These are phyloP conservation scores for Clathrospora elynae DNA, from an alignment of 2,329 filamentous ascomycete genomes.

Conservation along the genomic window DNA sequence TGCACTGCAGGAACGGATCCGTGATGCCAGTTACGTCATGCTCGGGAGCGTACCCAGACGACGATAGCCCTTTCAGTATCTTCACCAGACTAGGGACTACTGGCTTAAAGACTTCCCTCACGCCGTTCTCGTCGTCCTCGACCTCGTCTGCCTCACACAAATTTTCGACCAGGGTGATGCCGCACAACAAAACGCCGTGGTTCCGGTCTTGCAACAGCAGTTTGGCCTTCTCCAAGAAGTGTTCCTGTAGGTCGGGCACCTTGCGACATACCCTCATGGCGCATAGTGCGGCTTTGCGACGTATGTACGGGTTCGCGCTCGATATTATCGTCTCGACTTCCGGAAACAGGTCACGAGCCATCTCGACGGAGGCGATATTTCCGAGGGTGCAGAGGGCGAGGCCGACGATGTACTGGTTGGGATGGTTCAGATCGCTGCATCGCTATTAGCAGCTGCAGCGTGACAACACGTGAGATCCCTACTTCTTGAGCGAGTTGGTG, in stretches of 20 bases:
- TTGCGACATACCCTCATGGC: conserved; percentile 99
- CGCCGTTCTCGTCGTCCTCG: conserved; percentile 85
- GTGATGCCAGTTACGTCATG: conserved; percentile 98
- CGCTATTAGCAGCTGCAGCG: conserved; percentile 19
- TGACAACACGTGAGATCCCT: conserved; percentile 36
- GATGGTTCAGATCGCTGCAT: conserved; percentile 86
- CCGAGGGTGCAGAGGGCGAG: conserved; percentile 94
- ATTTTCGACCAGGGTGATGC: conserved; percentile 86
- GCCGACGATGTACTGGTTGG: conserved; percentile 97
- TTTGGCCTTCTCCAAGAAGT: conserved; percentile 94
- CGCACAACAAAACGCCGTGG: conserved; percentile 92
- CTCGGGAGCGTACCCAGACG: conserved; percentile 94
- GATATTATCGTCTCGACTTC: conserved; percentile 92
- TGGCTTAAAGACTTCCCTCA: conserved; percentile 88
- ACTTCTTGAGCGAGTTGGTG: conserved; percentile 98
- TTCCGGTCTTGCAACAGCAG: conserved; percentile 88
- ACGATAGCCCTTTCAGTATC: conserved; percentile 88
- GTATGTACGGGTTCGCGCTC: conserved; percentile 96
- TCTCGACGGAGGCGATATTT: conserved; percentile 97
- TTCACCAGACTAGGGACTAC: conserved; percentile 85
- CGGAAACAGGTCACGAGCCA: conserved; percentile 95
- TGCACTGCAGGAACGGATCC: conserved; percentile 96
- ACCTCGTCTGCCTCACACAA: conserved; percentile 94
- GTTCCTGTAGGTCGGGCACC: conserved; percentile 94
- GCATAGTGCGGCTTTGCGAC: conserved; percentile 95